phyloP scores from a whole-genome alignment of 257 asterid species.

The Dorcoceras hygrometricum region DNA sequence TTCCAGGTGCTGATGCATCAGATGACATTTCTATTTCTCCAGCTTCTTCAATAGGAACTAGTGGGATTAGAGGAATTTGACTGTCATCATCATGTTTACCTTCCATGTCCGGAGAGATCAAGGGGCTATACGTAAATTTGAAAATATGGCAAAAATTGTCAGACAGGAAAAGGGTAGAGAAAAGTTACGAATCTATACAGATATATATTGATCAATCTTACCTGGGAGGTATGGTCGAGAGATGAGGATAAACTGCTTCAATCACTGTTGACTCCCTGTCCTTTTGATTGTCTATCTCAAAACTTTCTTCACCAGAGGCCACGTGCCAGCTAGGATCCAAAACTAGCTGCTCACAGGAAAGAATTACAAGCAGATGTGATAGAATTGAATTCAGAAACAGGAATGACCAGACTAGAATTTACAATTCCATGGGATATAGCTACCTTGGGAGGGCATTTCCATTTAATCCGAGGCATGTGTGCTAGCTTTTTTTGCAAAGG shows the following conservation, averaged over 20 bases:
- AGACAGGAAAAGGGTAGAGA: slow-evolving; percentile 11
- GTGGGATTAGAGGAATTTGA: slow-evolving; percentile 34
- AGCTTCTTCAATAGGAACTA: slow-evolving; percentile 39
- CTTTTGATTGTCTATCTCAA: slow-evolving; percentile 32
- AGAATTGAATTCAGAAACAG: slow-evolving; percentile 1
- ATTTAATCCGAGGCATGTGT: slow-evolving; percentile 26
- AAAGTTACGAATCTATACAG: not conserved
- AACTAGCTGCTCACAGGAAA: slow-evolving; percentile 31
- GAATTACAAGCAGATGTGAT: not conserved
- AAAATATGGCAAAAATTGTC: slow-evolving; percentile 19
- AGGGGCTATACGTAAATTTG: slow-evolving; percentile 32
- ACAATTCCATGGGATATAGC: slow-evolving; percentile 12
- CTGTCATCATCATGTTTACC: slow-evolving; percentile 28
- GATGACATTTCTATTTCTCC: slow-evolving; percentile 13
- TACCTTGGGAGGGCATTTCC: slow-evolving; percentile 45
- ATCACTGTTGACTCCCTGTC: slow-evolving; percentile 25
- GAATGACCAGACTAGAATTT: slow-evolving; percentile 3
- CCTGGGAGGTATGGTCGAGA: slow-evolving; percentile 40
- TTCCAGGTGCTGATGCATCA: slow-evolving; percentile 15
- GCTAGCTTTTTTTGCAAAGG: slow-evolving; percentile 13
- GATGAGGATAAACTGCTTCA: slow-evolving; percentile 31
- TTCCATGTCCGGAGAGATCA: slow-evolving; percentile 16
- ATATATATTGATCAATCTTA: slow-evolving; percentile 19
- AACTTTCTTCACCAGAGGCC: slow-evolving; percentile 59
- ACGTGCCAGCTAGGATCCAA: slow-evolving; percentile 31